A percentile compares a stretch with the other conserved stretches of the same genome.
phyloP scores from a whole-genome alignment of 225 moss, liverwort and hornwort genomes.

The Physcomitrium patens region DNA sequence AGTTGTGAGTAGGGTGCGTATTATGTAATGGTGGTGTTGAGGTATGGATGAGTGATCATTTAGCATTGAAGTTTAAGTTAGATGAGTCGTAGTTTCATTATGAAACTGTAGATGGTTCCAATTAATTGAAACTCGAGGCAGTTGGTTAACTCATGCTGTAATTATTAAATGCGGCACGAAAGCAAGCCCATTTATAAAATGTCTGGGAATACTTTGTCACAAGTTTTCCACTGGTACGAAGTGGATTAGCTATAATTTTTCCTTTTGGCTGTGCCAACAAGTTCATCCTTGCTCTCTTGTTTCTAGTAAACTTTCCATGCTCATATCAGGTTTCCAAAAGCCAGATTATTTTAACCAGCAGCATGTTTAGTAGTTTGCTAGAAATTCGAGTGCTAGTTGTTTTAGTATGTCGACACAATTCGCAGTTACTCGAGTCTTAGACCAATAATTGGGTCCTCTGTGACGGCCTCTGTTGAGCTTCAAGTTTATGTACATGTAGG shows the following conservation, averaged over 20 bases:
- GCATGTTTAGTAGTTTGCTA: slow-evolving; percentile 15
- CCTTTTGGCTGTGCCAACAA: slow-evolving; percentile 9
- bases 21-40: slow-evolving; percentile 18
- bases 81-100: slow-evolving; percentile 25
- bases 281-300: slow-evolving; percentile 28
- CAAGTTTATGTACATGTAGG: no score
- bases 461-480: no score
- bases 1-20: slow-evolving; percentile 21
- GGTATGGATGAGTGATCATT: slow-evolving; percentile 24
- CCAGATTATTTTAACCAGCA: slow-evolving; percentile 13
- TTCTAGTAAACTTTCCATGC: slow-evolving; percentile 34
- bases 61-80: slow-evolving; percentile 25
- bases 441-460: no score
- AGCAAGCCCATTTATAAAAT: slow-evolving; percentile 52
- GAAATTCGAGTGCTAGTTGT: slow-evolving; percentile 19
- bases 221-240: slow-evolving; percentile 21
- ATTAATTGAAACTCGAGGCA: slow-evolving; percentile 14
- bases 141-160: slow-evolving; percentile 35
- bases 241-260: slow-evolving; percentile 20
- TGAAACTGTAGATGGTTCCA: slow-evolving; percentile 26
- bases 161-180: slow-evolving; percentile 48
- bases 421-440: slow-evolving; percentile 12
- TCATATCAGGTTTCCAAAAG: slow-evolving; percentile 20
- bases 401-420: slow-evolving; percentile 20
- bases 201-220: slow-evolving; percentile 43